Conservation (phyloP, 225 moss, liverwort and hornwort genomes). For the Thuidium tamariscinum region DNA sequence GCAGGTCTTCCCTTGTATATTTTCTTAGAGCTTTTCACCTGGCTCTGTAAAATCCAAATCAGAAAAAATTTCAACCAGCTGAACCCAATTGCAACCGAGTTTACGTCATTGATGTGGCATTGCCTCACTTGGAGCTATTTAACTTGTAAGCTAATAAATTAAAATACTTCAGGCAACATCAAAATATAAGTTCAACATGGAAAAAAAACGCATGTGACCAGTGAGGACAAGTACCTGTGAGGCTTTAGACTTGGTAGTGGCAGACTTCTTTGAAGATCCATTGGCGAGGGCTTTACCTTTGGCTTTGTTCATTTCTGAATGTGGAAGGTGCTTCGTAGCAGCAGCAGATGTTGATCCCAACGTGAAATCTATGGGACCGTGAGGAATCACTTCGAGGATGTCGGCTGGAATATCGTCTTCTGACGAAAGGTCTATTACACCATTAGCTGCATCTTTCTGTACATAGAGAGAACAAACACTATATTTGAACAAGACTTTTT, state of each 20-base stretch:
- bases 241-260: neutral
- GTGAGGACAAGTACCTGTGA: constrained; percentile 5
- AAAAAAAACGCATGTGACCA: neutral
- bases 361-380: constrained; percentile 14
- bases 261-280: constrained; percentile 9
- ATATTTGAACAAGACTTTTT: neutral
- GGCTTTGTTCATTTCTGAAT: neutral
- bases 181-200: neutral
- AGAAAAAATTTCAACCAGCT: neutral
- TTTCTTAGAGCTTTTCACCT: neutral
- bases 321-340: neutral
- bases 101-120: neutral
- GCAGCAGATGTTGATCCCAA: constrained; percentile 5
- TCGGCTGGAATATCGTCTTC: constrained; percentile 10
- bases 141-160: neutral
- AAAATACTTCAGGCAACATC: neutral
- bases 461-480: neutral
- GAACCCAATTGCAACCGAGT: neutral
- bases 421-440: constrained; percentile 15
- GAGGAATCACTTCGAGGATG: constrained; percentile 24
- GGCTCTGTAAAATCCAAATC: constrained; percentile 8
- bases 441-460: constrained; percentile 10
- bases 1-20: constrained; percentile 19
- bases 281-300: constrained; percentile 39
- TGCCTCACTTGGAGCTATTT: neutral